Percentiles rank a stretch among this genome's conserved stretches.
Conservation (phyloP, 1,284 basidiomycete genomes). For the Puccinia polysora region DNA sequence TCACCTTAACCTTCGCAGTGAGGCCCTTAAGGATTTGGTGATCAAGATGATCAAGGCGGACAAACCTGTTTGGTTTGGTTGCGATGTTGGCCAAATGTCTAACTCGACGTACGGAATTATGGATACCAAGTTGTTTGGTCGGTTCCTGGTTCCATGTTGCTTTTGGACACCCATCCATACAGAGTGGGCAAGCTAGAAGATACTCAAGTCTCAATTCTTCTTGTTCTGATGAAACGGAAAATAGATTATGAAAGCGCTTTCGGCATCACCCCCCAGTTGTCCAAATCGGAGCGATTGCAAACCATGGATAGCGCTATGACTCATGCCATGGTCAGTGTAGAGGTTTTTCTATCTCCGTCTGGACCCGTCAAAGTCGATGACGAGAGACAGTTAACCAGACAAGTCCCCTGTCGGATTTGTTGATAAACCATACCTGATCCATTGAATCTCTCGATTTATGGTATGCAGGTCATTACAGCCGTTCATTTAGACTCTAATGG, state of each 20-base stretch:
- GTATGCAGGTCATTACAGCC: slow-evolving; percentile 79
- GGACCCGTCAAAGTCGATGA: neutral
- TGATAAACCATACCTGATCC: no score
- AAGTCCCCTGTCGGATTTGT: no score
- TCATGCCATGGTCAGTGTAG: slow-evolving; percentile 65
- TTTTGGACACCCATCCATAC: no score
- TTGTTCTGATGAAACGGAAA: no score
- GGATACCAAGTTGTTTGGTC: slow-evolving; percentile 74
- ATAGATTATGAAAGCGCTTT: slow-evolving; percentile 55
- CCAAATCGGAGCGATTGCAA: slow-evolving; percentile 78
- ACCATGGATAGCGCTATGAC: slow-evolving; percentile 81
- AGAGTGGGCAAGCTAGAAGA: no score
- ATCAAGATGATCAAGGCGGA: slow-evolving; percentile 72
- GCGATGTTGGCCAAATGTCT: slow-evolving; percentile 59
- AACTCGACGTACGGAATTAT: slow-evolving; percentile 64
- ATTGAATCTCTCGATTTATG: slow-evolving; percentile 50
- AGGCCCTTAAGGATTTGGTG: slow-evolving; percentile 33
- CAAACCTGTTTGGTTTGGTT: slow-evolving; percentile 74
- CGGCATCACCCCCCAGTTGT: slow-evolving; percentile 61
- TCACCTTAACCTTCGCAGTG: neutral
- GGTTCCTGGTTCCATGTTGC: neutral
- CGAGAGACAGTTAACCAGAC: neutral
- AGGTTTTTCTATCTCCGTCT: no score
- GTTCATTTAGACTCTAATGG: slow-evolving; percentile 78
- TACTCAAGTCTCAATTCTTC: neutral